phyloP scores from a whole-genome alignment of 2,329 filamentous ascomycete genomes.

The Pseudocercospora pini-densiflorae region DNA sequence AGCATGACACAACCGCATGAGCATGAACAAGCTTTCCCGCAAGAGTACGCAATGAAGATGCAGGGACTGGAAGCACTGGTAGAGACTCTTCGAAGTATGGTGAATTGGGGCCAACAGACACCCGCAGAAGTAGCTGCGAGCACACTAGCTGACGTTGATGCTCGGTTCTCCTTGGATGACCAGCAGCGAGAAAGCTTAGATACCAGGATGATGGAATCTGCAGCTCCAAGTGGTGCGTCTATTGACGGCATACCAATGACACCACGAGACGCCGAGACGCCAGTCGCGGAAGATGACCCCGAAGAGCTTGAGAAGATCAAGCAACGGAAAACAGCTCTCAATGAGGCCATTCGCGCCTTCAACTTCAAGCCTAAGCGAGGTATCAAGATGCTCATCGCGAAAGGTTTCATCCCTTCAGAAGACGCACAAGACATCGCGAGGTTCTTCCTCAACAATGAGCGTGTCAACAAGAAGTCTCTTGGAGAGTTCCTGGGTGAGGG shows the following conservation, averaged over 20 bases:
- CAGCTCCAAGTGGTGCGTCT: slow-evolving; percentile 48
- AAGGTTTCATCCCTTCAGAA: slow-evolving; percentile 84
- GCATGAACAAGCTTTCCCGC: slow-evolving; percentile 74
- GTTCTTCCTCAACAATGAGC: slow-evolving; percentile 81
- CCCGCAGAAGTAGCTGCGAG: slow-evolving; percentile 54
- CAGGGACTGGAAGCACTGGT: slow-evolving; percentile 87
- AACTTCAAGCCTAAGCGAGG: slow-evolving; percentile 98
- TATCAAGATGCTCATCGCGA: slow-evolving; percentile 79
- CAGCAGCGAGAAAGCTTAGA: slow-evolving; percentile 75
- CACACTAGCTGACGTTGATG: slow-evolving; percentile 45
- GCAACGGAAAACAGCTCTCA: slow-evolving; percentile 87
- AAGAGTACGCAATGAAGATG: slow-evolving; percentile 90
- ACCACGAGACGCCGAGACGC: slow-evolving; percentile 48
- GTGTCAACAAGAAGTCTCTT: slow-evolving; percentile 86
- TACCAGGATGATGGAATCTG: slow-evolving; percentile 50
- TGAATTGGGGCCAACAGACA: slow-evolving; percentile 85
- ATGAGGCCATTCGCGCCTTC: slow-evolving; percentile 87
- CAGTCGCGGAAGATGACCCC: slow-evolving; percentile 78
- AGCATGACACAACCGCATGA: slow-evolving; percentile 61
- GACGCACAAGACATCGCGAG: slow-evolving; percentile 79
- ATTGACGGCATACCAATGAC: slow-evolving; percentile 34
- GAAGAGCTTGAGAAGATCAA: slow-evolving; percentile 94
- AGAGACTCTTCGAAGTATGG: slow-evolving; percentile 83
- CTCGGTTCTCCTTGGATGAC: slow-evolving; percentile 61
- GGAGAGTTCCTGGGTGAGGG: slow-evolving; percentile 96